A percentile compares a stretch with the other conserved stretches of the same genome.
These are phyloP conservation scores for Pezicula rhizophila DNA, from an alignment of 2,329 filamentous ascomycete species.

Conservation along the genomic window DNA sequence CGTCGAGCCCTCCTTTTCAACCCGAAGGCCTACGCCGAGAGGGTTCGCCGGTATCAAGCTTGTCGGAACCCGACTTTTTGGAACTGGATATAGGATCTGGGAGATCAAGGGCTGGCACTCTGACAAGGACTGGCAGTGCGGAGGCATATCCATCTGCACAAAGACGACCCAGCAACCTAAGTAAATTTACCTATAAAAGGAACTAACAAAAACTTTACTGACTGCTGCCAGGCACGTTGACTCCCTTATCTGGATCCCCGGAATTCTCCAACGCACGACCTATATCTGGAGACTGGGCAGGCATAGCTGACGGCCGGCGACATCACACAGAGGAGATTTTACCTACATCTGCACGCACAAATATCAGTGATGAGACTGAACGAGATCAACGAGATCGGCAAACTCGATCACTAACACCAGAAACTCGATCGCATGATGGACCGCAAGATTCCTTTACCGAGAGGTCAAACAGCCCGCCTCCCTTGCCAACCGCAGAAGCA, in stretches of 20 bases:
- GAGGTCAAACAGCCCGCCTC: slow-evolving; percentile 71
- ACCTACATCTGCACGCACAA: slow-evolving; percentile 37
- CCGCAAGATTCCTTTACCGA: slow-evolving; percentile 33
- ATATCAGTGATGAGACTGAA: slow-evolving; percentile 22
- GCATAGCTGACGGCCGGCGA: slow-evolving; percentile 30
- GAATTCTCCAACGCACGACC: slow-evolving; percentile 41
- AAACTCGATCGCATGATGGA: slow-evolving; percentile 19
- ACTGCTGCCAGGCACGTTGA: slow-evolving; percentile 30
- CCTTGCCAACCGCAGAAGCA: slow-evolving; percentile 65
- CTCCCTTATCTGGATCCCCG: slow-evolving; percentile 48
- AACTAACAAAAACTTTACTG: slow-evolving; percentile 7
- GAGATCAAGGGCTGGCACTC: slow-evolving; percentile 35
- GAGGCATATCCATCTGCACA: slow-evolving; percentile 32
- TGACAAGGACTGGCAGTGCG: slow-evolving; percentile 38
- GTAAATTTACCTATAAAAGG: slow-evolving; percentile 14
- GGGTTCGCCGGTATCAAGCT: slow-evolving; percentile 33
- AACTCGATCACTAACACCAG: slow-evolving; percentile 34
- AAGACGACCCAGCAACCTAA: slow-evolving; percentile 25
- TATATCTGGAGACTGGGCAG: slow-evolving; percentile 46
- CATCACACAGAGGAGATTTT: slow-evolving; percentile 51
- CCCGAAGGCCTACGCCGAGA: slow-evolving; percentile 27
- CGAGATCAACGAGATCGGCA: slow-evolving; percentile 30
- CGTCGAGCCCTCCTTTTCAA: slow-evolving; percentile 69
- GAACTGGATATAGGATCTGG: slow-evolving; percentile 43
- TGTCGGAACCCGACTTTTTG: slow-evolving; percentile 66